These are phyloP conservation scores for Globisporangium cylindrosporum DNA, from an alignment of 352 stramenopile genomes.

Conservation along the genomic window DNA sequence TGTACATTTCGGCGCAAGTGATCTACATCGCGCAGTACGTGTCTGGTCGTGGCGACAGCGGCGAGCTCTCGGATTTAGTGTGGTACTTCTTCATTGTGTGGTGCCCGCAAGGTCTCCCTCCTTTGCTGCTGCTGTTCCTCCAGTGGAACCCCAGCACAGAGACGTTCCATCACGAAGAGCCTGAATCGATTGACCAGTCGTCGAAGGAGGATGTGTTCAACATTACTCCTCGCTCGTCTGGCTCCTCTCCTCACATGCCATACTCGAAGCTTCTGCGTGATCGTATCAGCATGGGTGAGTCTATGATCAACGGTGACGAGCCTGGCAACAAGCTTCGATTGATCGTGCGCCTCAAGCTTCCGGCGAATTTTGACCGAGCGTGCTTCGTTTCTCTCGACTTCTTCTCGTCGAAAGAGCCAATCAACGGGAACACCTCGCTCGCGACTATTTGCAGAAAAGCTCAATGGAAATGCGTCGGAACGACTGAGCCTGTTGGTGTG, in stretches of 20 bases:
- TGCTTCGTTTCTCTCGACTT: constrained; percentile 86
- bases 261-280: constrained; percentile 75
- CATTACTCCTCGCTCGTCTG: constrained; percentile 71
- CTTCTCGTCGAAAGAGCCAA: constrained; percentile 70
- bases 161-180: constrained; percentile 55
- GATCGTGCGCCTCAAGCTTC: constrained; percentile 82
- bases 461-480: constrained; percentile 82
- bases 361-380: constrained; percentile 66
- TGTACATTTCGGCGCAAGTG: constrained; percentile 85
- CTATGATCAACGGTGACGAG: constrained; percentile 77
- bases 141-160: constrained; percentile 86
- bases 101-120: constrained; percentile 71
- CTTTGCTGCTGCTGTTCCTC: constrained; percentile 76
- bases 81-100: constrained; percentile 90
- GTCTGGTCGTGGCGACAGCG: constrained; percentile 47
- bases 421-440: constrained; percentile 47
- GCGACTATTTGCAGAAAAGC: constrained; percentile 51
- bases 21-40: constrained; percentile 88
- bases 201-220: constrained; percentile 87
- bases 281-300: constrained; percentile 72
- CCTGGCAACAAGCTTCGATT: constrained; percentile 76
- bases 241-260: constrained; percentile 75
- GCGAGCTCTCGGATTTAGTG: constrained; percentile 73
- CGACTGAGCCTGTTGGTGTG: constrained; percentile 72
- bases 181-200: constrained; percentile 55